Evolutionary conservation across 352 stramenopile species (phyloP).

Genomic region (Discostella stelligera): DNA sequence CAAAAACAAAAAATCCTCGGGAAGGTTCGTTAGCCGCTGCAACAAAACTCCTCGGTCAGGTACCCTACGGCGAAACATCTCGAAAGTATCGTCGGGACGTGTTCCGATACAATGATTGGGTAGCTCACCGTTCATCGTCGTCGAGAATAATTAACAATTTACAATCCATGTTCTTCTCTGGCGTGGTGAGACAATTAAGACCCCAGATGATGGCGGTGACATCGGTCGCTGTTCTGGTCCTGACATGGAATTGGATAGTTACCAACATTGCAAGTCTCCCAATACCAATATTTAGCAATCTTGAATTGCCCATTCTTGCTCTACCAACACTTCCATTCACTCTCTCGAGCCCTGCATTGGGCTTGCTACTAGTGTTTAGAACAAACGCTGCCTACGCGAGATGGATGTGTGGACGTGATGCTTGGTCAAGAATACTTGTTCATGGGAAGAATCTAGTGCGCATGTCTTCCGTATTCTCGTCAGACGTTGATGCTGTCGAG

Average conservation of each 20-base stretch:
- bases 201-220: slow-evolving; percentile 39
- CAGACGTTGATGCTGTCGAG: slow-evolving; percentile 26
- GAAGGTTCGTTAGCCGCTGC: slow-evolving; percentile 31
- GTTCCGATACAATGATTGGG: slow-evolving; percentile 50
- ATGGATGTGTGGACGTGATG: slow-evolving; percentile 58
- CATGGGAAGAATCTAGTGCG: slow-evolving; percentile 55
- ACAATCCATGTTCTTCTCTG: slow-evolving; percentile 39
- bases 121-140: slow-evolving; percentile 28
- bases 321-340: slow-evolving; percentile 55
- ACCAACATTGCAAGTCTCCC: slow-evolving; percentile 14
- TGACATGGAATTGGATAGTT: slow-evolving; percentile 25
- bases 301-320: slow-evolving; percentile 2
- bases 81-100: slow-evolving; percentile 49
- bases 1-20: slow-evolving; percentile 11
- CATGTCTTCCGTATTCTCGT: slow-evolving; percentile 38
- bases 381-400: slow-evolving; percentile 70
- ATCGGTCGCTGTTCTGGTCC: slow-evolving; percentile 17
- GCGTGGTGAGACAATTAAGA: slow-evolving; percentile 35
- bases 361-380: slow-evolving; percentile 68
- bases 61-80: slow-evolving; percentile 50
- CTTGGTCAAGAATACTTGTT: slow-evolving; percentile 57
- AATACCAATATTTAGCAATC: not conserved
- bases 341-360: slow-evolving; percentile 48
- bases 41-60: slow-evolving; percentile 34
- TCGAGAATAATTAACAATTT: slow-evolving; percentile 49